Base-by-base conservation (phyloP, 352 stramenopile genomes). In the Sclerospora graminicola region DNA sequence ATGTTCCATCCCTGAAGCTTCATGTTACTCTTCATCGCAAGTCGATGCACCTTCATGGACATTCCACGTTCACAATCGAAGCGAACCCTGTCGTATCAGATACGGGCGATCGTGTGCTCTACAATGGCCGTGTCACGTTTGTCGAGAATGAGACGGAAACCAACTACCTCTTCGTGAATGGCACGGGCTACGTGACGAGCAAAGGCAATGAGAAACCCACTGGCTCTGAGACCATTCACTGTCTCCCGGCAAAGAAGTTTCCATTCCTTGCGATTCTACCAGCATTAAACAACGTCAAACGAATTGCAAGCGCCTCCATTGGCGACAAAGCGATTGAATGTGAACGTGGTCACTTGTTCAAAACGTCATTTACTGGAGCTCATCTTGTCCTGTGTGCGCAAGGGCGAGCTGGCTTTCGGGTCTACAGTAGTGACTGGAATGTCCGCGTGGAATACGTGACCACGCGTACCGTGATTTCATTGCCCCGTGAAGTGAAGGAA, bases 361-460 rank as follows among this genome's bases (percentile, higher is more conserved):
- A 58, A 30, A 57, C 62, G n/a, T 51, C 47, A n/a, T 66, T 71
- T 42, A 40, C 30, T 8, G 60, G 57, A 1, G 23, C 24, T 10
- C 23, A 46, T 7, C 65, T 62, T 38, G 58, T 54, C 20, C 21
- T 74, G 23, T 76, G 67, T 39, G 34, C 51, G 18, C 40, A 23
- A 10, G 45, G 45, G 8, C n/a, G 35, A 4, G 37, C 40, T 14
- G 54, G 59, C 1, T 68, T 76, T 36, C 58, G 27, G 15, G 52
- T 56, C 3, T 52, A 48, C 15, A 66, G 51, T n/a, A 61, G 58
- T 4, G 59, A 77, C 30, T 28, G 70, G 26, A 34, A 47, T 19
- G 63, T 77, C 24, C 34, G 44, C 4, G 56, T 61, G 4, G 41
- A 58, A 29, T 72, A 65, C 28, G 29, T 57, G 1, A 13, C 60